Evolutionary conservation across 2,329 filamentous ascomycete genomes (phyloP).

Genomic region (Diaporthe aspalathi): DNA sequence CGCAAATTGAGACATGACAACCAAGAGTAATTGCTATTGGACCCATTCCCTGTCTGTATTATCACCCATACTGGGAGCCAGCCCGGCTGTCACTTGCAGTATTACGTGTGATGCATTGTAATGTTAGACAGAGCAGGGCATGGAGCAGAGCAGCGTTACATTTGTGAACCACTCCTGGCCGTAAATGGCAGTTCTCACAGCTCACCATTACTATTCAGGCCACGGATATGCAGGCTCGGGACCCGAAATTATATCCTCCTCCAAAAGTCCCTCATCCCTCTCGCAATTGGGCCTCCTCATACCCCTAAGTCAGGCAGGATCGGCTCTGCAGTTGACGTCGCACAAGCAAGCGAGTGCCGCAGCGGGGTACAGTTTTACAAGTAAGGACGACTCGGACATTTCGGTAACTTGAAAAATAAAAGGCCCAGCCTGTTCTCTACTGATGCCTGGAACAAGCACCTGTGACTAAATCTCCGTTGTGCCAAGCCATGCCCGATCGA

Average conservation of each 20-base stretch:
- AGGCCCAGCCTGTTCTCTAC: neutral
- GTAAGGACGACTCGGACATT: neutral
- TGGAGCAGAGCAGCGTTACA: neutral
- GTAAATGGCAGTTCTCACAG: neutral
- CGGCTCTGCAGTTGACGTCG: neutral
- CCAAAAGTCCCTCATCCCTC: neutral
- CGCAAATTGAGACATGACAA: neutral
- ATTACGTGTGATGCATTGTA: neutral
- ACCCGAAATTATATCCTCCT: neutral
- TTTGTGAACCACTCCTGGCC: neutral
- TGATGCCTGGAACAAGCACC: neutral
- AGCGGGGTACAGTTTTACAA: constrained; percentile 11
- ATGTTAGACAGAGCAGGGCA: neutral
- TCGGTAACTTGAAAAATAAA: neutral
- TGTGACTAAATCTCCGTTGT: neutral
- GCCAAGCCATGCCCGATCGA: neutral
- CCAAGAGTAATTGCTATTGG: neutral
- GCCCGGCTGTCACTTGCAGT: neutral
- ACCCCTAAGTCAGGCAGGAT: neutral
- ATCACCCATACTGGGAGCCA: neutral
- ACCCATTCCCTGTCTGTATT: neutral
- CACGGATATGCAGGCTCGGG: constrained; percentile 4
- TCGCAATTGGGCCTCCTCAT: constrained; percentile 1
- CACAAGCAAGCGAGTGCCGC: neutral
- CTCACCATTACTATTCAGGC: neutral